Evolutionary conservation across 1,139 yeast species (phyloP), one percentile per base, ranked within the genome.

Genomic region (Suzukiozyma palmioleophila): DNA sequence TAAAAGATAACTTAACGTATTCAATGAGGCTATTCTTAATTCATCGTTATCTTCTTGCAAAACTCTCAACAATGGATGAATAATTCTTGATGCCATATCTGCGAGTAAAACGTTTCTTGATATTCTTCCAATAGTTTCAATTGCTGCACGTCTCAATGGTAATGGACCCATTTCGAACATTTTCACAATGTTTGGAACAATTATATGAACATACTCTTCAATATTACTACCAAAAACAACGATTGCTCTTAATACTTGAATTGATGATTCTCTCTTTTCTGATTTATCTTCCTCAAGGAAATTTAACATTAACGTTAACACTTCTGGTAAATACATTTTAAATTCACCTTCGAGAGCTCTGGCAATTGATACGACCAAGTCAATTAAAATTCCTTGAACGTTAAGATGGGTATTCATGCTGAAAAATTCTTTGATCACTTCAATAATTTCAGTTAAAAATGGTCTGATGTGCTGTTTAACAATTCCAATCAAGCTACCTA

Each of bases 401-500:
- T 81, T 78, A 12, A 79, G 69, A 36, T 77, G 73, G 5, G 76
- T 69, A 41, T 59, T 60, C n/a, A 58, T 43, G 40, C 58, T 56
- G 60, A 90, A 90, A 48, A 81, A 86, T 46, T 86, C 94, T 48
- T 80, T 79, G 36, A 89, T 79, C 1, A 85, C 81, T 7, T 68
- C 79, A 53, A 89, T 86, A n/a, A 94, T 81, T 31, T 83, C 86
- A 2, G 78, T 75, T 36, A 92, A 72, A 53, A 81, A 86, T 1
- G 95, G 90, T 32, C 97, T 70, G 22, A 92, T 86, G 56, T 92
- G 96, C 53, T 88, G 94, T 49, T 86, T 88, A 14, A 90, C 97
- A 47, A 89, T 87, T 32, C 78, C 66, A 8, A 90, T 83, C 46
- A 94, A 68, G 2, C 84, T 82, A 10, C 95, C 83, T 41, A 94